phyloP scores from a whole-genome alignment of 2,329 filamentous ascomycete genomes.

The Aspergillus pseudonomiae region DNA sequence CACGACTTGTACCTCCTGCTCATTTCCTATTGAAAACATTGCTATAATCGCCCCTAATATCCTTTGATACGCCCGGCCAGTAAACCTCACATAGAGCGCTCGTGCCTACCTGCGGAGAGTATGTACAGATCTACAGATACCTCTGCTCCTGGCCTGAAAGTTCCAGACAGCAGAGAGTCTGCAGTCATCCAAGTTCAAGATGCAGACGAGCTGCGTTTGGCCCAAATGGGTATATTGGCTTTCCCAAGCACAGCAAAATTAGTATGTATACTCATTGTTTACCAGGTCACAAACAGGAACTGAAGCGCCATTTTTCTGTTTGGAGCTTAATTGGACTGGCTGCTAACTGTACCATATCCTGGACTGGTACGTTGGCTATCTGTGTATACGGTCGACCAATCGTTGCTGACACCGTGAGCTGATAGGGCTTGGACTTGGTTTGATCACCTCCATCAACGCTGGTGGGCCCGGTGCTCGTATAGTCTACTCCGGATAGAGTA shows the following conservation, averaged over 20 bases:
- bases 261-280: background rate
- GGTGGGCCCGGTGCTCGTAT: constrained; percentile 50
- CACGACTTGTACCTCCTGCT: too few species aligned
- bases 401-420: background rate
- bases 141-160: constrained; percentile 1
- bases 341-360: constrained; percentile 55
- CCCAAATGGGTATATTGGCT: constrained; percentile 46
- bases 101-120: background rate
- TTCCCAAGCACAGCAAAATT: background rate
- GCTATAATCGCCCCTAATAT: background rate
- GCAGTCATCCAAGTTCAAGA: constrained; percentile 29
- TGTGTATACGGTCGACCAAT: background rate
- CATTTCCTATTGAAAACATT: background rate
- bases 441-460: constrained; percentile 52
- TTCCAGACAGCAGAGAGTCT: constrained; percentile 1
- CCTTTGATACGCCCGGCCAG: background rate
- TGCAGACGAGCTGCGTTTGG: constrained; percentile 47
- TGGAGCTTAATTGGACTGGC: constrained; percentile 54
- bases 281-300: constrained; percentile 53
- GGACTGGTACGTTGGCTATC: constrained; percentile 41
- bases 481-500: background rate
- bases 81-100: background rate
- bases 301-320: constrained; percentile 52
- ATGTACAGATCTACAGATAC: constrained; percentile 20
- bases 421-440: constrained; percentile 44